Evolutionary conservation across 1,284 basidiomycete species (phyloP).

Genomic region (Papiliotrema flavescens): DNA sequence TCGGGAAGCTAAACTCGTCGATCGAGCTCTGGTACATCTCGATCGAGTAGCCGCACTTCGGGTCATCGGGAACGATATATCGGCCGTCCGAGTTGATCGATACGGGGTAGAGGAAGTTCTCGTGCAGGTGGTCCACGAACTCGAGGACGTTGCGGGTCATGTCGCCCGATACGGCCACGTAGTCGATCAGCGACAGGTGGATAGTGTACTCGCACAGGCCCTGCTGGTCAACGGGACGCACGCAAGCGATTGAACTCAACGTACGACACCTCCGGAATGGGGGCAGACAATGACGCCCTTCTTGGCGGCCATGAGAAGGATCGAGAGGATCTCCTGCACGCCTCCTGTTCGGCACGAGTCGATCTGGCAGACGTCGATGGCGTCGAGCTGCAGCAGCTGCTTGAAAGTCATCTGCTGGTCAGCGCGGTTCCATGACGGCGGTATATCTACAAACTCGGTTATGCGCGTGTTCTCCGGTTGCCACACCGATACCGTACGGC

Average conservation of each 20-base stretch:
- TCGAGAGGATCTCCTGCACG: slow-evolving; percentile 86
- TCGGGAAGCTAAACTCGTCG: slow-evolving; percentile 48
- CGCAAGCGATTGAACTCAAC: slow-evolving; percentile 77
- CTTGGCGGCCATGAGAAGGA: slow-evolving; percentile 93
- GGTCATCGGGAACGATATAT: slow-evolving; percentile 62
- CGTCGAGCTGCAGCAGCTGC: slow-evolving; percentile 86
- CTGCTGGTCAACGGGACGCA: slow-evolving; percentile 63
- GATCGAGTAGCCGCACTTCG: slow-evolving; percentile 50
- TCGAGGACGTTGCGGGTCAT: slow-evolving; percentile 92
- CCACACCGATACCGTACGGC: slow-evolving; percentile 82
- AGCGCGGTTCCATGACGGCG: not conserved
- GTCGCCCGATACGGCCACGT: slow-evolving; percentile 81
- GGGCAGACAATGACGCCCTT: slow-evolving; percentile 80
- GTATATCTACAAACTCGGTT: slow-evolving; percentile 56
- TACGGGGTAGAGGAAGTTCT: slow-evolving; percentile 85
- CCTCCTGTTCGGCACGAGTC: slow-evolving; percentile 90
- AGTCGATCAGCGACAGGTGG: slow-evolving; percentile 69
- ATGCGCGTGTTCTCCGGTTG: slow-evolving; percentile 93
- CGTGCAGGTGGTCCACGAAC: slow-evolving; percentile 71
- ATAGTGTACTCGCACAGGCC: slow-evolving; percentile 87
- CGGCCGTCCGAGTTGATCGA: slow-evolving; percentile 80
- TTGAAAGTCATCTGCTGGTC: slow-evolving; percentile 77
- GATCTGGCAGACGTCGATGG: slow-evolving; percentile 94
- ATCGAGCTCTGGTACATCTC: slow-evolving; percentile 52
- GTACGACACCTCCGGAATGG: slow-evolving; percentile 90